phyloP scores from a whole-genome alignment of 805 yeast genomes.

The Blastobotrys peoriensis region DNA sequence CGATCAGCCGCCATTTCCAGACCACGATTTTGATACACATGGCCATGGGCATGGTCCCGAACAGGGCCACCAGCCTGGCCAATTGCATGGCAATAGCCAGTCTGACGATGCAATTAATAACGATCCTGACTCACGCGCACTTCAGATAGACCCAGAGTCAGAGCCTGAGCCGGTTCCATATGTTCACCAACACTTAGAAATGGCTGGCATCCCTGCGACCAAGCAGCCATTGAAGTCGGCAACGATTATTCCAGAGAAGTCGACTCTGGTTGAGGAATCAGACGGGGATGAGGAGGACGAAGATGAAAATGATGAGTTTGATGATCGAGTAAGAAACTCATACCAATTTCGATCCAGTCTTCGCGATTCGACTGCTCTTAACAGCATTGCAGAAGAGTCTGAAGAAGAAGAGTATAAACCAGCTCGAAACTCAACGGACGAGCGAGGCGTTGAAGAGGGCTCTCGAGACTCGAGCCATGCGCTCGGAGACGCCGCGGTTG shows the following conservation, averaged over 20 bases:
- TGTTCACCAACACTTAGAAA: background rate
- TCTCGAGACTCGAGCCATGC: background rate
- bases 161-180: background rate
- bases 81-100: background rate
- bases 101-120: background rate
- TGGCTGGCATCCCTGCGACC: background rate
- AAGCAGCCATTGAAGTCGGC: constrained; percentile 40
- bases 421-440: background rate
- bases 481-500: no score
- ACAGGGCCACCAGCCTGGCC: no score
- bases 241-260: constrained; percentile 76
- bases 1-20: background rate
- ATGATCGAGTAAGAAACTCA: background rate
- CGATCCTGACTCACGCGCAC: background rate
- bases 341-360: background rate
- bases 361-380: constrained; percentile 3
- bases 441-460: background rate
- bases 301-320: constrained; percentile 15
- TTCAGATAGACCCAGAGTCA: background rate
- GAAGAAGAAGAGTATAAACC: constrained; percentile 1
- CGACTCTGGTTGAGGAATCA: constrained; percentile 82
- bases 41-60: no score
- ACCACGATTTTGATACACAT: background rate
- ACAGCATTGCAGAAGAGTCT: constrained; percentile 9
- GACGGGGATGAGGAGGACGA: constrained; percentile 63